phyloP scores from a whole-genome alignment of 148 eudicot species.

The Arctostaphylos glauca region DNA sequence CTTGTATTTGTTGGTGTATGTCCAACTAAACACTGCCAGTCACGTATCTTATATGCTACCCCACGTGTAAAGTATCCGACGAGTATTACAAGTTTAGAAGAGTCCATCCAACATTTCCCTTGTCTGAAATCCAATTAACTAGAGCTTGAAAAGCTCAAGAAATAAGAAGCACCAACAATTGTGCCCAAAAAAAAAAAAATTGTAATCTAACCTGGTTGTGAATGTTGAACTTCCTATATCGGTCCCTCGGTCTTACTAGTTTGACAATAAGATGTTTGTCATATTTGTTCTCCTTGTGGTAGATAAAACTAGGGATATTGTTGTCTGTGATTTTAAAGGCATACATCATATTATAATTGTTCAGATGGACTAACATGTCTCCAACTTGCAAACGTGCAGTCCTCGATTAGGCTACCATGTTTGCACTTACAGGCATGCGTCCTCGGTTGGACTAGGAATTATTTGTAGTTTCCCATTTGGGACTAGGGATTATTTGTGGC shows the following conservation, averaged over 20 bases:
- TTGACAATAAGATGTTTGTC: not conserved
- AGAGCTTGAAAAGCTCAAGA: not conserved
- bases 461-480: not conserved
- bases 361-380: not conserved
- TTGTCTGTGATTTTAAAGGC: not conserved
- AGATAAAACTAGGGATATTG: not conserved
- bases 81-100: not conserved
- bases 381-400: not conserved
- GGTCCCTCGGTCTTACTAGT: not conserved
- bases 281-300: not conserved
- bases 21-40: not conserved
- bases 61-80: not conserved
- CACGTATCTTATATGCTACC: not conserved
- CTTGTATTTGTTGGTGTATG: not conserved
- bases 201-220: not conserved
- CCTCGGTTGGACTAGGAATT: too few relatives aligned
- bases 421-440: too few relatives aligned
- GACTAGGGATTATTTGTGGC: not conserved
- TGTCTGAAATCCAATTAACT: not conserved
- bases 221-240: not conserved
- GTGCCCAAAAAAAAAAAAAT: not conserved
- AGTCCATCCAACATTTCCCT: not conserved
- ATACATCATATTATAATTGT: not conserved
- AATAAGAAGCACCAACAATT: not conserved
- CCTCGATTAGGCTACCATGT: too few relatives aligned